Evolutionary conservation across 495 filamentous ascomycete species (phyloP).

Genomic region (Penicillium tannophilum): DNA sequence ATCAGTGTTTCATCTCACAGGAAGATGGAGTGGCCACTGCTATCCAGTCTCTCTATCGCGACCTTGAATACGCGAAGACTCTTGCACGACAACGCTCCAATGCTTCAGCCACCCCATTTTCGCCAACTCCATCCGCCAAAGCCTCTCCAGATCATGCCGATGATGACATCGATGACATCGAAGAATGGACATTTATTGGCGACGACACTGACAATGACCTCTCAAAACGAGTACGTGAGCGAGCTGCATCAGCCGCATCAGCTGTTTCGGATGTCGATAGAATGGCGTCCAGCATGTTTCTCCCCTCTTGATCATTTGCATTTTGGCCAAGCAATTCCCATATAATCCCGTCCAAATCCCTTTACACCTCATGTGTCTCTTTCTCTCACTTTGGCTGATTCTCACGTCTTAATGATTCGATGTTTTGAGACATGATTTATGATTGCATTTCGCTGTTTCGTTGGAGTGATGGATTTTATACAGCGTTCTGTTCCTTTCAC

Average conservation of each 20-base stretch:
- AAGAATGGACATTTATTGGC: constrained; percentile 76
- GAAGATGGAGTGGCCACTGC: constrained; percentile 88
- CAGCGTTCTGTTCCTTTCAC: not conserved
- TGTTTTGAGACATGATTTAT: not conserved
- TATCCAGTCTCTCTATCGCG: constrained; percentile 91
- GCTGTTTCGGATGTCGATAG: constrained; percentile 30
- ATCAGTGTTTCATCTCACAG: constrained; percentile 39
- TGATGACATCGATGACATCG: constrained; percentile 51
- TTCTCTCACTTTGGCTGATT: not conserved
- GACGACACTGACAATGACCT: constrained; percentile 64
- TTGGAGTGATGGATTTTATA: constrained; percentile 1
- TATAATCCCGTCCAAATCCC: not conserved
- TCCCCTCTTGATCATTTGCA: not conserved
- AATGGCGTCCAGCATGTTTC: constrained; percentile 19
- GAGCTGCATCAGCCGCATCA: constrained; percentile 24
- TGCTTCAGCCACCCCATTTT: constrained; percentile 45
- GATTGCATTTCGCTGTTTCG: not conserved
- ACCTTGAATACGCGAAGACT: constrained; percentile 92
- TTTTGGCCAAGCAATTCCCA: not conserved
- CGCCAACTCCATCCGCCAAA: constrained; percentile 40
- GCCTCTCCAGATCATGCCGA: constrained; percentile 41
- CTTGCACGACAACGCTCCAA: constrained; percentile 67
- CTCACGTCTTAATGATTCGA: not conserved
- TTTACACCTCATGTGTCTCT: not conserved
- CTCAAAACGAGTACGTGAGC: constrained; percentile 41